phyloP scores from a whole-genome alignment of 1,139 yeast species.

The Suhomyces atakaporum region DNA sequence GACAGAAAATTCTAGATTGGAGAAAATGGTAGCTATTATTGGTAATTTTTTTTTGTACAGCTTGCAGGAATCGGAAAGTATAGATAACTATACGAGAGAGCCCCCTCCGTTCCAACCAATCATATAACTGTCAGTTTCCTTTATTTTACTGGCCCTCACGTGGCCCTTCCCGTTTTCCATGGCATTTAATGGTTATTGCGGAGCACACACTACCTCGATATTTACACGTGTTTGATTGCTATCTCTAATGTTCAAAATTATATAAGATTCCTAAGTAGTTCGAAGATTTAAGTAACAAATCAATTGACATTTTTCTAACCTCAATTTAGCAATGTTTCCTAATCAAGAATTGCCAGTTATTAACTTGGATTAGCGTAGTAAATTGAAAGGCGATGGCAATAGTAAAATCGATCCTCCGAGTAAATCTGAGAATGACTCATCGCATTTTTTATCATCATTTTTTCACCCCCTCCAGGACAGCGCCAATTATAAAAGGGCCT shows the following conservation, averaged over 20 bases:
- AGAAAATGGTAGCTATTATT: too few species aligned
- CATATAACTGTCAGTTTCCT: too few species aligned
- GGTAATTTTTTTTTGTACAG: too few species aligned
- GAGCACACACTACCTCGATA: conserved; percentile 1
- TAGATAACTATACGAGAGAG: too few species aligned
- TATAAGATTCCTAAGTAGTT: too few species aligned
- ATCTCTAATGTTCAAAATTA: neutral
- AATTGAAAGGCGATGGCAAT: neutral
- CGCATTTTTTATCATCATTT: conserved; percentile 12
- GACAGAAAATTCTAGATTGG: too few species aligned
- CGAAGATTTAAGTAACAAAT: too few species aligned
- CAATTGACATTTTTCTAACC: too few species aligned
- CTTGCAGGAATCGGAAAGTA: too few species aligned
- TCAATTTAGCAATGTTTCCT: too few species aligned
- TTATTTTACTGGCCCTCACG: neutral
- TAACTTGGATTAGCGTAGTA: neutral
- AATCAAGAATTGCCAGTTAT: neutral
- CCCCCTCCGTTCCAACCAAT: too few species aligned
- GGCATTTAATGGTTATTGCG: neutral
- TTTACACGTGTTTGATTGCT: conserved; percentile 15
- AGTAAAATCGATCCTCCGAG: conserved; percentile 2
- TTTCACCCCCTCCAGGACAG: conserved; percentile 11
- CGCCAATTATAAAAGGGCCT: conserved; percentile 10
- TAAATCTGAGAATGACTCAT: conserved; percentile 9
- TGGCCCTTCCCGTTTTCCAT: neutral